Conservation (phyloP, 2,329 filamentous ascomycete species). For the Lizonia empirigonia region DNA sequence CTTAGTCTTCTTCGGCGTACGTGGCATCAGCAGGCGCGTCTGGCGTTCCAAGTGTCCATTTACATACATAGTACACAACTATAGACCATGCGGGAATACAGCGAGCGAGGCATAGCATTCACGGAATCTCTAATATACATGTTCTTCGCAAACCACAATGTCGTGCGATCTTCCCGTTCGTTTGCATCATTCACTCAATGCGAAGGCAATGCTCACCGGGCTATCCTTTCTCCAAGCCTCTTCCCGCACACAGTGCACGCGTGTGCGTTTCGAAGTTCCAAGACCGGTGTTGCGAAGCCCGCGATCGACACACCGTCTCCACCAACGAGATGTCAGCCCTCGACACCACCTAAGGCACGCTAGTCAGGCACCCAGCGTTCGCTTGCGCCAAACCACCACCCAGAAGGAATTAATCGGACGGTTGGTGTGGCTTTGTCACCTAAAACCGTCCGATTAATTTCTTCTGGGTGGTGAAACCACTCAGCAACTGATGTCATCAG, state of each 20-base stretch:
- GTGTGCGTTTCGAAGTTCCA: background rate
- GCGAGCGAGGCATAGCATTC: slow-evolving; percentile 11
- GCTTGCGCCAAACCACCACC: slow-evolving; percentile 7
- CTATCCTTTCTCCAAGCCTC: background rate
- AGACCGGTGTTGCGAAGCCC: background rate
- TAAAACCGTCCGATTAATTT: too few species aligned
- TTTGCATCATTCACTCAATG: background rate
- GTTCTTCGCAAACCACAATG: background rate
- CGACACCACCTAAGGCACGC: slow-evolving; percentile 1
- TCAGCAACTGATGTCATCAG: slow-evolving; percentile 9
- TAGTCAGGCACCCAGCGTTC: slow-evolving; percentile 14
- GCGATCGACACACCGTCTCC: background rate
- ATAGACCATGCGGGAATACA: slow-evolving; percentile 7
- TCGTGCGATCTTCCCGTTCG: background rate
- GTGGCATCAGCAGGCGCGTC: slow-evolving; percentile 8
- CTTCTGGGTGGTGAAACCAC: too few species aligned
- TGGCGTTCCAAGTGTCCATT: slow-evolving; percentile 10
- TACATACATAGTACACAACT: slow-evolving; percentile 6
- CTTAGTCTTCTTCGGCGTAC: slow-evolving; percentile 5
- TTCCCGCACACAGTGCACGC: background rate
- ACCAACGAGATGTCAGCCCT: slow-evolving; percentile 3
- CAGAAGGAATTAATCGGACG: too few species aligned
- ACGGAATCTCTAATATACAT: background rate
- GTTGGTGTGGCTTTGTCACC: too few species aligned
- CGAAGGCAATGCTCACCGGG: background rate